Evolutionary conservation across 169 alveolate species (phyloP), one percentile per base, ranked within the genome.

Genomic region (Ichthyophthirius multifiliis): DNA sequence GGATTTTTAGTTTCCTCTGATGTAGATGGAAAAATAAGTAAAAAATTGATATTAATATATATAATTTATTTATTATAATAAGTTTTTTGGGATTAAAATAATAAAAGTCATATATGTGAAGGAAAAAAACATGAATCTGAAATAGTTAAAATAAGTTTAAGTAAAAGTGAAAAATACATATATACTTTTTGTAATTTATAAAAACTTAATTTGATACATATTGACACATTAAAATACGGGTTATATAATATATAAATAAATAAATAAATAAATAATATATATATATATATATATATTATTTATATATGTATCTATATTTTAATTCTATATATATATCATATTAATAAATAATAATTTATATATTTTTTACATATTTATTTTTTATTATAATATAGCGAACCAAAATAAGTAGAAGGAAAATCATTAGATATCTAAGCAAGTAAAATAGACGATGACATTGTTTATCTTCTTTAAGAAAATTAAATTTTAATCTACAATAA

Each of bases 1-100:
- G 71, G 71, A 27, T 27, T 27, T 27, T 1, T 55, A 1, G 10
- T 55, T 23, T 55, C 71, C 13, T 55, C 71, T 27, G 71, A 55
- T 55, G 31, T 55, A 27, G 31, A 55, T 55, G 71, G 71, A 55
- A 55, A 39, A 55, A 55, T 55, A 4, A 55, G 71, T 55, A 55
- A 41, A 41, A 9, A 41, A 55, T 27, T 27, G 23, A 55, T 10
- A 5, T 0, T 3, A 27, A 27, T 18, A 16, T 27, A 1, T 15
- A 27, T 20, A 16, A 27, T 20, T 27, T 5, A 55, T 20, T 20
- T 5, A 15, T 27, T 2, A 20, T 27, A 55, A 2, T 47, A 27
- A 55, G 71, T 55, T 55, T 12, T 55, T 5, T 55, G 71, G 71
- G 71, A 27, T 27, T 10, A 7, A 27, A 27, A 55, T 23, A 1